Conservation (phyloP, 139 green algal species). For the Tetraselmis chui region DNA sequence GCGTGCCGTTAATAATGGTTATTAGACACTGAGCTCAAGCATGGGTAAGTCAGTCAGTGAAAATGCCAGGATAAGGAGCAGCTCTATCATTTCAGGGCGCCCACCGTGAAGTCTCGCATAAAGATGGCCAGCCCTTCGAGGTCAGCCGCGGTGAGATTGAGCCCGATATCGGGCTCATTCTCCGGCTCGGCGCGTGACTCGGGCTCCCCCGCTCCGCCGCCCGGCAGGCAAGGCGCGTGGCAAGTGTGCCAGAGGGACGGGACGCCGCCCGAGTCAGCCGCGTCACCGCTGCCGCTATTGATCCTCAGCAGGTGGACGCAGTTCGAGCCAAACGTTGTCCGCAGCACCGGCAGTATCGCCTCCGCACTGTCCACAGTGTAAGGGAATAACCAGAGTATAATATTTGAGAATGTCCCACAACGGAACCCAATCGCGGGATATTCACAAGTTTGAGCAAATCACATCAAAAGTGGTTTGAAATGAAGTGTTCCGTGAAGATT, state of each 20-base stretch:
- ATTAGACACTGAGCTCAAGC: too few relatives aligned
- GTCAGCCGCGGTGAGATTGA: slow-evolving; percentile 22
- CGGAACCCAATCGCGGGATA: too few relatives aligned
- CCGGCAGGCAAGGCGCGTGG: slow-evolving; percentile 15
- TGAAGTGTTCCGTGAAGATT: neutral
- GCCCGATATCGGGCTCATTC: slow-evolving; percentile 15
- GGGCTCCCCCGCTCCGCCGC: slow-evolving; percentile 32
- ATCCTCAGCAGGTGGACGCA: slow-evolving; percentile 41
- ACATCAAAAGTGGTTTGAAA: too few relatives aligned
- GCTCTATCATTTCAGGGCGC: too few relatives aligned
- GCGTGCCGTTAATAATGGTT: too few relatives aligned
- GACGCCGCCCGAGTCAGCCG: slow-evolving; percentile 10
- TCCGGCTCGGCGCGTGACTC: slow-evolving; percentile 7
- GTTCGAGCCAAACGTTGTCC: slow-evolving; percentile 21
- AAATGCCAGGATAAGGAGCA: too few relatives aligned
- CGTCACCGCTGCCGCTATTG: slow-evolving; percentile 30
- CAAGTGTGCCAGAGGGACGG: slow-evolving; percentile 26
- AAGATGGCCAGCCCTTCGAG: slow-evolving; percentile 23
- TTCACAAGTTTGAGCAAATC: too few relatives aligned
- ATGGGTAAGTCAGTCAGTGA: too few relatives aligned
- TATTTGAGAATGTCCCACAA: neutral
- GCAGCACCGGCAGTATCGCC: slow-evolving; percentile 31
- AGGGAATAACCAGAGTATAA: neutral
- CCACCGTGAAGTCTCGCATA: slow-evolving; percentile 34
- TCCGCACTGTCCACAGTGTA: slow-evolving; percentile 17